Evolutionary conservation across 352 stramenopile genomes (phyloP).

Genomic region (Phytophthora pisi): DNA sequence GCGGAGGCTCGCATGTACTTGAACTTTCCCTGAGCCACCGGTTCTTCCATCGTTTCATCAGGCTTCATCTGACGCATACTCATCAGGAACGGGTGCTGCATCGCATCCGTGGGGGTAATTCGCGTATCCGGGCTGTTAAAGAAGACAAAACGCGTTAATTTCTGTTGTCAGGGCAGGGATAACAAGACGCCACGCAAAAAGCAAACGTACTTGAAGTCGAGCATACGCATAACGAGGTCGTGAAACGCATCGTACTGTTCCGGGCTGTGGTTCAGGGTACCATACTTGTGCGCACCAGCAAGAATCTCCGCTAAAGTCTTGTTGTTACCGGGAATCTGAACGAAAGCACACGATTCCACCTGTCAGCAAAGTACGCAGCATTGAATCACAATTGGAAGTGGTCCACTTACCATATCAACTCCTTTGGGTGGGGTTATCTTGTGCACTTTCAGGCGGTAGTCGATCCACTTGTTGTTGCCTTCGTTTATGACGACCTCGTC

Average conservation of each 20-base stretch:
- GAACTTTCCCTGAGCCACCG: slow-evolving; percentile 46
- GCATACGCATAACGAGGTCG: slow-evolving; percentile 94
- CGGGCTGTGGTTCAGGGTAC: slow-evolving; percentile 65
- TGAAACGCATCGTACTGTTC: slow-evolving; percentile 93
- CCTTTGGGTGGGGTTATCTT: slow-evolving; percentile 49
- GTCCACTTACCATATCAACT: slow-evolving; percentile 41
- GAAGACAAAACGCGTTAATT: slow-evolving; percentile 7
- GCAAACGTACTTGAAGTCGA: slow-evolving; percentile 92
- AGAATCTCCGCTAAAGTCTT: slow-evolving; percentile 70
- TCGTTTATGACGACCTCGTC: slow-evolving; percentile 76
- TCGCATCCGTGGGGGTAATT: slow-evolving; percentile 93
- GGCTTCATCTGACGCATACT: slow-evolving; percentile 41
- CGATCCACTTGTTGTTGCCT: slow-evolving; percentile 56
- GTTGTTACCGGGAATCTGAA: slow-evolving; percentile 39
- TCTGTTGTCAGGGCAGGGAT: not conserved
- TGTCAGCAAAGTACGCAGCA: not conserved
- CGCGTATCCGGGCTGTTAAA: slow-evolving; percentile 73
- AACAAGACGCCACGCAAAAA: not conserved
- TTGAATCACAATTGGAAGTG: not conserved
- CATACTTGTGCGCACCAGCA: slow-evolving; percentile 48
- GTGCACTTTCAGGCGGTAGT: slow-evolving; percentile 73
- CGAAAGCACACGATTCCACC: slow-evolving; percentile 12
- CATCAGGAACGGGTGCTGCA: slow-evolving; percentile 94
- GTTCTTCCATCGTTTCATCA: slow-evolving; percentile 44
- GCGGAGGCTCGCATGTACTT: slow-evolving; percentile 55